A percentile compares a stretch with the other conserved stretches of the same genome.
phyloP scores from a whole-genome alignment of 352 stramenopile species.

The Pythium dissotocum region DNA sequence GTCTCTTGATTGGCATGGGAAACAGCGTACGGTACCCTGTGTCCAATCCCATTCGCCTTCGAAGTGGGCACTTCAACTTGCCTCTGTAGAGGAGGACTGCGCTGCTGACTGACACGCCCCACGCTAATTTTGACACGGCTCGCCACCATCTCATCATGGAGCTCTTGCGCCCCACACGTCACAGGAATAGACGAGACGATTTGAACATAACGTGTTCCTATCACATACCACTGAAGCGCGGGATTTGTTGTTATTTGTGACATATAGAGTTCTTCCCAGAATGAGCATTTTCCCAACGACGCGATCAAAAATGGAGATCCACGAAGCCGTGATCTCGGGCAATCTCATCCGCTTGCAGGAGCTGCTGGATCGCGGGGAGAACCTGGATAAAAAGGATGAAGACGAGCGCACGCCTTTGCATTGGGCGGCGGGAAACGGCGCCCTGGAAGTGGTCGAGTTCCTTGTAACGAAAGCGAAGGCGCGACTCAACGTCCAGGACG shows the following conservation, averaged over 20 bases:
- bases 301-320: slow-evolving; percentile 16
- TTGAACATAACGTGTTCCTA: background rate
- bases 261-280: background rate
- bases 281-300: background rate
- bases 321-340: slow-evolving; percentile 11
- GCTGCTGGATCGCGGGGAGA: slow-evolving; percentile 33
- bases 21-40: background rate
- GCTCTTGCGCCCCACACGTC: slow-evolving; percentile 20
- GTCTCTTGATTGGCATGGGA: slow-evolving; percentile 2
- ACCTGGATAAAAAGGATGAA: slow-evolving; percentile 60
- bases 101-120: background rate
- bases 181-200: slow-evolving; percentile 15
- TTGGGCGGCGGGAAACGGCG: slow-evolving; percentile 54
- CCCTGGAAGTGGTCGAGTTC: slow-evolving; percentile 60
- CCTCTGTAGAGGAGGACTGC: background rate
- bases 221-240: background rate
- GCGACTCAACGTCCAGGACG: slow-evolving; percentile 66
- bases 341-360: slow-evolving; percentile 29
- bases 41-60: background rate
- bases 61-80: background rate
- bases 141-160: slow-evolving; percentile 7
- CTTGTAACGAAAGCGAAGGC: slow-evolving; percentile 40
- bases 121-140: background rate
- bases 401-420: slow-evolving; percentile 74
- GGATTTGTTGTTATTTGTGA: background rate